Evolutionary conservation across 208 protist species (phyloP), one percentile per base, ranked within the genome.

Genomic region (Novymonas esmeraldas): DNA sequence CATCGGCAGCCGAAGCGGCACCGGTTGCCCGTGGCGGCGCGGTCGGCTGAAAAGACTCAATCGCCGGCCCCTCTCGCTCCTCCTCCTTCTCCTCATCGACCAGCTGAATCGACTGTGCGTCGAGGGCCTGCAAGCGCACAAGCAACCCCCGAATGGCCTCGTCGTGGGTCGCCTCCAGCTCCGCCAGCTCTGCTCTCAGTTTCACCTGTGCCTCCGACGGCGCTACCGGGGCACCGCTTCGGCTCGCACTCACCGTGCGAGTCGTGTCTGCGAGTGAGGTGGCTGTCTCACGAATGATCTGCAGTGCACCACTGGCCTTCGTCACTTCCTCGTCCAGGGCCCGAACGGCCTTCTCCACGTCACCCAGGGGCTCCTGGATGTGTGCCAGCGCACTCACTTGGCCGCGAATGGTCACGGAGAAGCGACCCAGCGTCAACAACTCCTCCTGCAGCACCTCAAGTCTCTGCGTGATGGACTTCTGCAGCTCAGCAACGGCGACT

Each of bases 241-340:
- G 49, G 26, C 31, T 67, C 20, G 7, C 48, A 3, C 24, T 31
- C 20, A 48, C 58, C 24, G 46, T 22, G 29, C 34, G 58, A 28
- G 29, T 46, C 7, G 64, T 51, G 26, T 58, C 44, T n/a, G 45
- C 61, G 31, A 77, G 51, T 1, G 36, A 28, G 6, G 18, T 46
- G 5, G 34, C 26, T 1, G 54, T 46, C 24, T 55, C 73, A 33
- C 71, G 52, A 29, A 79, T 70, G 18, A n/a, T 46, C 34, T 60
- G 31, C 14, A 79, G 26, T 1, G 50, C 38, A 16, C 36, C 60
- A 14, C 52, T 33, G 1, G 52, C 62, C 20, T 54, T 55, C 36
- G 36, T 44, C 9, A 60, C 57, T n/a, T 70, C 42, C 10, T 57
- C 29, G 20, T 55, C 41, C 28, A 70, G 46, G 31, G 14, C 45